These are phyloP conservation scores for Fragilariopsis cylindrus DNA, from an alignment of 108 stramenopile species.

Conservation along the genomic window DNA sequence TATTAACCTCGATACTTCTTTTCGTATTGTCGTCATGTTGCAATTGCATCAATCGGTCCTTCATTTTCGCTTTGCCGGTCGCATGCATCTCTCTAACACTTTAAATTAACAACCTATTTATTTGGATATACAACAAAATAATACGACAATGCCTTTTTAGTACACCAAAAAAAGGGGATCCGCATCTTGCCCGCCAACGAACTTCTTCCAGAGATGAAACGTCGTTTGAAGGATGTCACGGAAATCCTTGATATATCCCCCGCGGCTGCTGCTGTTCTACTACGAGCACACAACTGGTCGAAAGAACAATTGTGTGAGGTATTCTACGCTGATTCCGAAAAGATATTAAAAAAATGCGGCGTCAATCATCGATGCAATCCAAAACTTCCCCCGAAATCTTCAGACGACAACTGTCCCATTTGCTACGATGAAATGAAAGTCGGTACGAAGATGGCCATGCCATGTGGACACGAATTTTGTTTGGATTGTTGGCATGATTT, in stretches of 20 bases:
- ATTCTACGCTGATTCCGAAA: conserved; percentile 75
- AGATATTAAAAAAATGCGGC: conserved; percentile 68
- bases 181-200: conserved; percentile 71
- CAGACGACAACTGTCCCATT: conserved; percentile 68
- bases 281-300: conserved; percentile 91
- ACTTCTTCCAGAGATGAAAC: conserved; percentile 70
- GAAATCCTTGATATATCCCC: conserved; percentile 84
- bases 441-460: conserved; percentile 75
- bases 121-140: neutral
- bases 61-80: neutral
- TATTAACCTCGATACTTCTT: neutral
- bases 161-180: conserved; percentile 45
- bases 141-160: neutral
- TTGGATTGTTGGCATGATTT: conserved; percentile 92
- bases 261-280: conserved; percentile 80
- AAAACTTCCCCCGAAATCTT: conserved; percentile 2
- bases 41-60: neutral
- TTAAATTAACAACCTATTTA: neutral
- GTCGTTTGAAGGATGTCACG: conserved; percentile 62
- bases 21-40: neutral
- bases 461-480: conserved; percentile 96
- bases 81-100: neutral
- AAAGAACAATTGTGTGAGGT: conserved; percentile 89
- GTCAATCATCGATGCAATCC: conserved; percentile 55
- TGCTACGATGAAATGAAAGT: conserved; percentile 83